A percentile compares a stretch with the other conserved stretches of the same genome.
These are phyloP conservation scores for Pythium vanterpoolii DNA, from an alignment of 352 stramenopile genomes.

Conservation along the genomic window DNA sequence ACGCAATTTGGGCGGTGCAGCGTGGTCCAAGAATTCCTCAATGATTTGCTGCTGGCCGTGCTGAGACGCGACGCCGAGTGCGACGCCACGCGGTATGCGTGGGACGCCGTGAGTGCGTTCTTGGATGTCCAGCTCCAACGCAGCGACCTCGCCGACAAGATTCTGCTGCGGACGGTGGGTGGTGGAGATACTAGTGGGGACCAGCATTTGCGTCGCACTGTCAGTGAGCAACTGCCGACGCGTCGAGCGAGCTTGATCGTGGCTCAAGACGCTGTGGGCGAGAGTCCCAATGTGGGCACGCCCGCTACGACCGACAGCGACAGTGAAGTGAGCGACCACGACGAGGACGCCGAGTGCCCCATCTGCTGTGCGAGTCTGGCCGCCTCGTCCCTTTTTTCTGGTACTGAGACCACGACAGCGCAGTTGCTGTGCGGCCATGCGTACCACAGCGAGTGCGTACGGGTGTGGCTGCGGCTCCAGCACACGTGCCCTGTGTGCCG, in stretches of 20 bases:
- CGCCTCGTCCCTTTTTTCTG: neutral
- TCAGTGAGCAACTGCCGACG: conserved; percentile 13
- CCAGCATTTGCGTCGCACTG: conserved; percentile 14
- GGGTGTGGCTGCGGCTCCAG: conserved; percentile 67
- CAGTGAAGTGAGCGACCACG: conserved; percentile 1
- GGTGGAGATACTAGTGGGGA: neutral
- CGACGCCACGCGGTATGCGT: conserved; percentile 30
- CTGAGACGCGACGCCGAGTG: conserved; percentile 39
- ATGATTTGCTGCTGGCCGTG: conserved; percentile 46
- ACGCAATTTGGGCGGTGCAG: conserved; percentile 45
- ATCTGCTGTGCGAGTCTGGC: conserved; percentile 57
- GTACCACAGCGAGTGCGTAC: conserved; percentile 63
- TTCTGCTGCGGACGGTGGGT: conserved; percentile 20
- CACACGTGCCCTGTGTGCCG: conserved; percentile 72
- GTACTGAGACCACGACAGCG: conserved; percentile 28
- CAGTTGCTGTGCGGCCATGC: conserved; percentile 58
- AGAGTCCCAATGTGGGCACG: neutral
- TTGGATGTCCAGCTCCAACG: conserved; percentile 32
- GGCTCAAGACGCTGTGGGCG: conserved; percentile 6
- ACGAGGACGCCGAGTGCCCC: conserved; percentile 53
- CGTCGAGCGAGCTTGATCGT: conserved; percentile 7
- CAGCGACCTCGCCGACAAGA: conserved; percentile 22
- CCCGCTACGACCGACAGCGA: conserved; percentile 1
- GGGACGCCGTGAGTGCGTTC: conserved; percentile 47
- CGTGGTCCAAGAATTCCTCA: conserved; percentile 61